Conservation (phyloP, 352 stramenopile species). For the Plasmopara muralis region DNA sequence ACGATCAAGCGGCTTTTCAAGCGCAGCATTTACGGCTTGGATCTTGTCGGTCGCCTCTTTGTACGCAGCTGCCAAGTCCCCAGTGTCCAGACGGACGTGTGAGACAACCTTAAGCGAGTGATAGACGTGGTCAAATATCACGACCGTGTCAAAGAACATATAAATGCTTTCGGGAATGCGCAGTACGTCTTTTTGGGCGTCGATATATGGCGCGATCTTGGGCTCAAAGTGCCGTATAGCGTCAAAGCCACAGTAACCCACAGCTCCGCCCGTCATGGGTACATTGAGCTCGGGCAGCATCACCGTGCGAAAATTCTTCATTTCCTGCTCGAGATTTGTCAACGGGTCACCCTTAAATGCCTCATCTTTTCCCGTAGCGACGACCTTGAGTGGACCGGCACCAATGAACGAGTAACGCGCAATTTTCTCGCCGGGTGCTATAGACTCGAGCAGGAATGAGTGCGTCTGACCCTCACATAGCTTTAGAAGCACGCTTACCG, state of each 20-base stretch:
- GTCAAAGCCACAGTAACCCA: constrained; percentile 87
- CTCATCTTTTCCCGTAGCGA: constrained; percentile 56
- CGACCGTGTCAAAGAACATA: constrained; percentile 87
- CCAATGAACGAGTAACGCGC: constrained; percentile 88
- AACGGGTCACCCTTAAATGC: constrained; percentile 66
- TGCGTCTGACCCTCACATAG: constrained; percentile 68
- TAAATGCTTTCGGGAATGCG: constrained; percentile 85
- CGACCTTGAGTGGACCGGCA: constrained; percentile 69
- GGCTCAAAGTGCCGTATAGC: constrained; percentile 86
- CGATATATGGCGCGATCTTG: constrained; percentile 70
- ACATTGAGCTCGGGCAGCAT: constrained; percentile 65
- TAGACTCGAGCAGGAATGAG: constrained; percentile 84
- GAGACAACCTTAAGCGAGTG: constrained; percentile 87
- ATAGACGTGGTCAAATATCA: constrained; percentile 88
- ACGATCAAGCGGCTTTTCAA: constrained; percentile 56
- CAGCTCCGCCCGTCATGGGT: constrained; percentile 80
- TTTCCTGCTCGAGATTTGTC: constrained; percentile 69
- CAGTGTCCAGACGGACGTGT: constrained; percentile 67
- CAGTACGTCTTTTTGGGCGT: constrained; percentile 69
- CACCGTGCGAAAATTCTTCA: constrained; percentile 65
- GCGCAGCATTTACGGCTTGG: constrained; percentile 43
- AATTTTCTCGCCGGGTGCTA: constrained; percentile 80
- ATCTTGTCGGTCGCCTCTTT: constrained; percentile 71
- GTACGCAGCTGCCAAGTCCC: constrained; percentile 58
- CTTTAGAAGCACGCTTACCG: constrained; percentile 85